Base-by-base conservation (phyloP, 129 eudicot genomes). In the Helianthus tuberosus region DNA sequence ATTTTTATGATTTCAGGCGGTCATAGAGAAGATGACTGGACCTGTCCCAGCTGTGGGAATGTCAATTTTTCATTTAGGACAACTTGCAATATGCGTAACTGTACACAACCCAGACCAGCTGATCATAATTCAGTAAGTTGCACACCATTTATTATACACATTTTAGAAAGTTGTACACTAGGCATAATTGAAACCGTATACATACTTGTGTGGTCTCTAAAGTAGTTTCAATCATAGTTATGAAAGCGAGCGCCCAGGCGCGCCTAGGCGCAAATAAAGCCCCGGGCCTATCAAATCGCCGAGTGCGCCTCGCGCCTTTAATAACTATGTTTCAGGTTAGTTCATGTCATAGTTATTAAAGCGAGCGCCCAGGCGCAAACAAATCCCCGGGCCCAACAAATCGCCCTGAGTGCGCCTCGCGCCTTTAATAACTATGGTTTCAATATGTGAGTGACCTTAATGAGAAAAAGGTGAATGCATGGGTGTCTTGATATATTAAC, bases 11-110 rank as follows among this genome's bases (percentile, higher is more conserved):
- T 55, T 76, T 50, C 79, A 93, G 98, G 98, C 73, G 96, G 95
- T 15, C 95, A 92, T 44, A 88, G 98, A 74, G 98, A 93, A 77
- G 98, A 93, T 77, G 98, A 93, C 78, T 93, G 98, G 98, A 93
- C 96, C 62, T 93, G 98, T 79, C 92, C 98, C 39, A 86, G 96
- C 77, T 93, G 98, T 79, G 97, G 96, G 58, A 94, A 94, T 85
- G 97, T 94, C 81, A 90, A 88, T 66, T 94, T 94, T 58, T 94
- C 98, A 7, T 94, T 94, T 54, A 83, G 98, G 78, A 94, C 98
- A 57, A 90, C 93, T 14, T 90, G 98, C 82, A 94, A 94, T 63
- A 94, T 90, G 98, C 96, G 97, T 12, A 90, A 85, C 79, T 93
- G 96, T 77, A 90, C 96, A 9, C 98, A 93, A 74, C 85, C 98